phyloP scores from a whole-genome alignment of 2,329 filamentous ascomycete species.

The Fusarium redolens region DNA sequence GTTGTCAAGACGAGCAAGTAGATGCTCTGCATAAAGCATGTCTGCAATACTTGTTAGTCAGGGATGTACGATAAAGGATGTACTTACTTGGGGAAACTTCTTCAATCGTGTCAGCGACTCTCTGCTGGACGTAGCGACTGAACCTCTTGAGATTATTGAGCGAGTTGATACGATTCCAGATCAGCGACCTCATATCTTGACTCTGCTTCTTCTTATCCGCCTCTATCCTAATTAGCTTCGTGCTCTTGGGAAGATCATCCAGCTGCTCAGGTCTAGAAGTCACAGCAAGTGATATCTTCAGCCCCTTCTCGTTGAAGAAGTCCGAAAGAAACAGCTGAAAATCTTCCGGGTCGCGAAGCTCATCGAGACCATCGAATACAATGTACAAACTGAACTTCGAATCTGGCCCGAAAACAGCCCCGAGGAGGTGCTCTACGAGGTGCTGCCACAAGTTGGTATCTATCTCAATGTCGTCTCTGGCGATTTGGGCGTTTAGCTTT shows the following conservation, averaged over 20 bases:
- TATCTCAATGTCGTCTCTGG: constrained; percentile 36
- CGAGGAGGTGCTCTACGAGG: neutral
- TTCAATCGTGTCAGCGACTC: constrained; percentile 46
- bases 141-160: constrained; percentile 43
- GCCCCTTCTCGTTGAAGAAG: neutral
- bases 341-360: neutral
- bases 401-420: neutral
- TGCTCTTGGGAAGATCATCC: constrained; percentile 1
- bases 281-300: constrained; percentile 43
- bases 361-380: constrained; percentile 13
- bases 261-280: constrained; percentile 40
- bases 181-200: constrained; percentile 44
- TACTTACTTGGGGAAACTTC: constrained; percentile 48
- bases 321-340: neutral
- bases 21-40: constrained; percentile 52
- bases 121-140: constrained; percentile 45
- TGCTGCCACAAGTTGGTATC: neutral
- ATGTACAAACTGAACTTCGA: constrained; percentile 5
- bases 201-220: constrained; percentile 45
- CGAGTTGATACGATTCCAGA: constrained; percentile 44
- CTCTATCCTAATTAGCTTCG: constrained; percentile 20
- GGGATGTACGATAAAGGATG: too few relatives aligned
- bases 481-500: constrained; percentile 43
- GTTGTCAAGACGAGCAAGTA: constrained; percentile 46
- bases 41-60: constrained; percentile 23